Percentiles rank a stretch among this genome's conserved stretches.
These are phyloP conservation scores for Aphanomyces invadans DNA, from an alignment of 352 stramenopile genomes.

Conservation along the genomic window DNA sequence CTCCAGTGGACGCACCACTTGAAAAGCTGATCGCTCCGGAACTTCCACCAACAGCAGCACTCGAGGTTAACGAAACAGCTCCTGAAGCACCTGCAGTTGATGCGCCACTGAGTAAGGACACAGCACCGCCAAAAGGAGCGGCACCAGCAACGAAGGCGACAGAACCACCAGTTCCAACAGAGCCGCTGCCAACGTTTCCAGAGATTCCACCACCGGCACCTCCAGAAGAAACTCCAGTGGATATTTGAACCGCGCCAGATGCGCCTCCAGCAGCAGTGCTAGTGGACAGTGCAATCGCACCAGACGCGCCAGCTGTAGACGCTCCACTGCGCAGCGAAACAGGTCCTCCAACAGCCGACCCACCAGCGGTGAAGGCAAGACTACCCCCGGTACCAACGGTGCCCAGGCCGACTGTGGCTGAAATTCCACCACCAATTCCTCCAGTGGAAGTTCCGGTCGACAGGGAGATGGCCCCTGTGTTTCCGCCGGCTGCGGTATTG, in stretches of 20 bases:
- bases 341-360: constrained; percentile 23
- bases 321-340: constrained; percentile 28
- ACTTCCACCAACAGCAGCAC: constrained; percentile 15
- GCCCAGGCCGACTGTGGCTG: constrained; percentile 25
- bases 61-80: neutral
- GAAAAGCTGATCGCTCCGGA: constrained; percentile 19
- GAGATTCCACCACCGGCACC: constrained; percentile 17
- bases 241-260: constrained; percentile 25
- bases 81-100: constrained; percentile 16
- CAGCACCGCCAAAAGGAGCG: neutral
- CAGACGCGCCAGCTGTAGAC: constrained; percentile 26
- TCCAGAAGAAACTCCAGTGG: constrained; percentile 19
- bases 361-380: constrained; percentile 29
- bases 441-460: constrained; percentile 3
- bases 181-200: neutral
- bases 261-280: constrained; percentile 24
- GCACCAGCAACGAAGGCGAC: constrained; percentile 7
- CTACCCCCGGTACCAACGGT: constrained; percentile 25
- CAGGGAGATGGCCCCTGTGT: neutral
- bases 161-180: constrained; percentile 24
- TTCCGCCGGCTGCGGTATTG: neutral
- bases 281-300: constrained; percentile 25
- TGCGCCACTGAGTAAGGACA: neutral
- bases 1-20: constrained; percentile 16
- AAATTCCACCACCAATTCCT: constrained; percentile 25